Conservation (phyloP, 2,329 filamentous ascomycete genomes). For the Xylaria sp. region DNA sequence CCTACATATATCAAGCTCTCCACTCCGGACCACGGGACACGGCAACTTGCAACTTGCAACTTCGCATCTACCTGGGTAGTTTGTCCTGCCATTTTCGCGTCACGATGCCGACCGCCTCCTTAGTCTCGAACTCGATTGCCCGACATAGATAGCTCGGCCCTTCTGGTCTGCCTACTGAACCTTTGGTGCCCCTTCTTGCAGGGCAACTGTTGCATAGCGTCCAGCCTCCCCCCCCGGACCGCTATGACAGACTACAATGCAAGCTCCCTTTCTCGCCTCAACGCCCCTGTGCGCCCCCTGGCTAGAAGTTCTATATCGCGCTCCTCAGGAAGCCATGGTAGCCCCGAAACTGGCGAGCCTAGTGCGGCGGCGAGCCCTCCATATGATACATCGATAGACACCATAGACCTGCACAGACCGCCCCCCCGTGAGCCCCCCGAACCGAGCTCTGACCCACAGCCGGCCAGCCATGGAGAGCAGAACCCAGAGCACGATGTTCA, state of each 20-base stretch:
- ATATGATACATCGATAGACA: slow-evolving; percentile 39
- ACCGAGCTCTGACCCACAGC: slow-evolving; percentile 33
- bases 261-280: slow-evolving; percentile 44
- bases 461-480: slow-evolving; percentile 35
- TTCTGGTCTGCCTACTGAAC: neutral
- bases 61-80: slow-evolving; percentile 10
- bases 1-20: neutral
- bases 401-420: slow-evolving; percentile 38
- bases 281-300: slow-evolving; percentile 36
- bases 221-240: slow-evolving; percentile 30
- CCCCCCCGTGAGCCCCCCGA: slow-evolving; percentile 35
- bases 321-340: slow-evolving; percentile 50
- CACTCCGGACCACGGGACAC: slow-evolving; percentile 22
- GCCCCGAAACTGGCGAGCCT: slow-evolving; percentile 59
- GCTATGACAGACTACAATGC: slow-evolving; percentile 50
- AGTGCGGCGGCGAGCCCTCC: slow-evolving; percentile 52
- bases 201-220: slow-evolving; percentile 15
- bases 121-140: neutral
- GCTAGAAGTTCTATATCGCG: slow-evolving; percentile 47
- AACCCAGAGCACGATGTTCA: slow-evolving; percentile 40
- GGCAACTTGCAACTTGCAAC: slow-evolving; percentile 20
- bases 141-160: slow-evolving; percentile 24
- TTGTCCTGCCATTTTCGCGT: neutral
- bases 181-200: slow-evolving; percentile 6
- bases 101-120: slow-evolving; percentile 25